These are phyloP conservation scores for Sedum album DNA, from an alignment of 164 flowering plant genomes.

Conservation along the genomic window DNA sequence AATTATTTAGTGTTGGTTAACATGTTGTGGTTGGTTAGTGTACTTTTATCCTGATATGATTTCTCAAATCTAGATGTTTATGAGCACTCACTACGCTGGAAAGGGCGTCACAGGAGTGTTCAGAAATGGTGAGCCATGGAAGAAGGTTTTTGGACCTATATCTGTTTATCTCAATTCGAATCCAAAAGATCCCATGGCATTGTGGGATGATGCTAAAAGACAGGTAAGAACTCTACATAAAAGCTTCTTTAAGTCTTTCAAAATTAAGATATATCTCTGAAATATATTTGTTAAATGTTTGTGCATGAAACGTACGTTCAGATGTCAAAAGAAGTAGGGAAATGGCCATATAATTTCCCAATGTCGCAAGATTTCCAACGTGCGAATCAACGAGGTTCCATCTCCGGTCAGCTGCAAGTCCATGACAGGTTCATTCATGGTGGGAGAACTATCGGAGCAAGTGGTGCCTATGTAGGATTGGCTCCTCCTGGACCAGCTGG, in stretches of 20 bases:
- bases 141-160: constrained; percentile 39
- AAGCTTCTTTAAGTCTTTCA: background rate
- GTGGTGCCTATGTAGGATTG: constrained; percentile 40
- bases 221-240: constrained; percentile 17
- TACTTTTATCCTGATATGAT: too few species aligned
- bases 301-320: constrained; percentile 11
- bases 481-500: constrained; percentile 41
- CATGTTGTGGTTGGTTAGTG: too few species aligned
- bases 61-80: constrained; percentile 15
- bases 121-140: constrained; percentile 32
- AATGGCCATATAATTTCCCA: constrained; percentile 59
- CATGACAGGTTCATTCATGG: constrained; percentile 26
- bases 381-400: constrained; percentile 32
- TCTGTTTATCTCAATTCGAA: constrained; percentile 15
- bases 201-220: constrained; percentile 33
- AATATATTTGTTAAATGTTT: background rate
- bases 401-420: constrained; percentile 39
- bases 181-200: constrained; percentile 9
- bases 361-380: constrained; percentile 35
- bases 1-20: too few species aligned
- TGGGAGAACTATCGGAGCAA: background rate
- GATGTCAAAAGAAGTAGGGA: constrained; percentile 35
- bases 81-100: constrained; percentile 33
- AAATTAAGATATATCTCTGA: too few species aligned
- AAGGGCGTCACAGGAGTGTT: constrained; percentile 11